Conservation (phyloP, 1,284 basidiomycete species). For the Sanghuangporus baumii region DNA sequence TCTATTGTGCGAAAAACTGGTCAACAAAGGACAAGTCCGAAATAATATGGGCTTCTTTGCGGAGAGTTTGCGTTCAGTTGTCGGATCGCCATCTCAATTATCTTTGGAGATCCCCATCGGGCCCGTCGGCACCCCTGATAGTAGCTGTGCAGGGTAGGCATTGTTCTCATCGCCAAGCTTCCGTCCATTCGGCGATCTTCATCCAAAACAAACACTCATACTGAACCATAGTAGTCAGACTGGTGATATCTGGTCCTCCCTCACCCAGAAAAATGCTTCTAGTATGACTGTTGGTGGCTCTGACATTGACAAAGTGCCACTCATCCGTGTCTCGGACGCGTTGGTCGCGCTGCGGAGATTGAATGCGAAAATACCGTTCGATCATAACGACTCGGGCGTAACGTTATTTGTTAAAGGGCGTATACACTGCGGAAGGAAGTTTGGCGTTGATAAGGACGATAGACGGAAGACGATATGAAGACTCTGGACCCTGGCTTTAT, state of each 20-base stretch:
- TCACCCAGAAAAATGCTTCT: not conserved
- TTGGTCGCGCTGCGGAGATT: not conserved
- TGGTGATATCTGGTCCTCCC: constrained; percentile 2
- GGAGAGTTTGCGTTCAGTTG: not conserved
- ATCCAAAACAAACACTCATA: not conserved
- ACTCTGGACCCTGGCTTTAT: not conserved
- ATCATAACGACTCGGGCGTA: not conserved
- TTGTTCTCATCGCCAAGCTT: not conserved
- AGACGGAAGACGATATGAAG: constrained; percentile 13
- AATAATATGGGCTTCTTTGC: not conserved
- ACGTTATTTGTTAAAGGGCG: constrained; percentile 8
- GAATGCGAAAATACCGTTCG: not conserved
- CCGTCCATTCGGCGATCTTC: not conserved
- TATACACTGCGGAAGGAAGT: constrained; percentile 9
- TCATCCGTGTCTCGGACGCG: constrained; percentile 11
- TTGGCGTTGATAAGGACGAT: constrained; percentile 6
- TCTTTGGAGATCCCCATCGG: not conserved
- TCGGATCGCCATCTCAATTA: not conserved
- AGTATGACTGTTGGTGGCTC: not conserved
- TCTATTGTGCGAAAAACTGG: not conserved
- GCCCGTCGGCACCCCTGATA: not conserved
- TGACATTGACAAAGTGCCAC: not conserved
- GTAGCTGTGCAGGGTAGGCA: not conserved
- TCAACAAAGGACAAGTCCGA: not conserved
- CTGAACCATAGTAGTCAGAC: too few relatives aligned